phyloP scores from a whole-genome alignment of 2,329 filamentous ascomycete genomes.

The Aureobasidium lini region DNA sequence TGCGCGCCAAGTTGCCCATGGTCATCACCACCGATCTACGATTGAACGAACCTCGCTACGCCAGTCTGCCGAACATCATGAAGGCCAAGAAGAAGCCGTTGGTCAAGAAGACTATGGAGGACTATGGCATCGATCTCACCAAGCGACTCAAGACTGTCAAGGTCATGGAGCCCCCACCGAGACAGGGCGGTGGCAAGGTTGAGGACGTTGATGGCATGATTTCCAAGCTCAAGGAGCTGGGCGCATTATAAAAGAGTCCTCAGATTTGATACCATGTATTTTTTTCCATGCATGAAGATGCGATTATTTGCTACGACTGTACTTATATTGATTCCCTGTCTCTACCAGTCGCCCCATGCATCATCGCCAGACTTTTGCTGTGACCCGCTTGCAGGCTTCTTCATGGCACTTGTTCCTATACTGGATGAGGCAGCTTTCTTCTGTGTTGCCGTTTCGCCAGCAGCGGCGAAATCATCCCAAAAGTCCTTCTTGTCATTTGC shows the following conservation, averaged over 20 bases:
- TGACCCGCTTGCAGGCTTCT: slow-evolving; percentile 32
- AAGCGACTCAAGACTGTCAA: slow-evolving; percentile 81
- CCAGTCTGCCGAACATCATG: slow-evolving; percentile 97
- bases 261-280: slow-evolving; percentile 9
- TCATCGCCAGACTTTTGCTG: slow-evolving; percentile 39
- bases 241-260: slow-evolving; percentile 58
- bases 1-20: slow-evolving; percentile 79
- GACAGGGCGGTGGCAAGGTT: slow-evolving; percentile 93
- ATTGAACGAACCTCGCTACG: slow-evolving; percentile 91
- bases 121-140: slow-evolving; percentile 69
- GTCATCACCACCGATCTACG: slow-evolving; percentile 91
- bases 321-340: not conserved
- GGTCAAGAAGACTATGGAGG: slow-evolving; percentile 80
- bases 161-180: slow-evolving; percentile 77
- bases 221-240: slow-evolving; percentile 88
- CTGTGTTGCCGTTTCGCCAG: slow-evolving; percentile 26
- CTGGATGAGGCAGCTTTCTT: slow-evolving; percentile 37
- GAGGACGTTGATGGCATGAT: slow-evolving; percentile 96
- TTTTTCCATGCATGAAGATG: slow-evolving; percentile 7
- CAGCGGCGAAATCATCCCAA: slow-evolving; percentile 41
- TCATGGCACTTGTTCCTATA: slow-evolving; percentile 60
- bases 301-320: not conserved
- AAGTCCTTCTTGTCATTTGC: slow-evolving; percentile 46
- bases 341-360: slow-evolving; percentile 49
- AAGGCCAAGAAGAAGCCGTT: slow-evolving; percentile 99